These are phyloP conservation scores for Citrullus mucosospermus DNA, from an alignment of 306 rosid genomes.

Conservation along the genomic window DNA sequence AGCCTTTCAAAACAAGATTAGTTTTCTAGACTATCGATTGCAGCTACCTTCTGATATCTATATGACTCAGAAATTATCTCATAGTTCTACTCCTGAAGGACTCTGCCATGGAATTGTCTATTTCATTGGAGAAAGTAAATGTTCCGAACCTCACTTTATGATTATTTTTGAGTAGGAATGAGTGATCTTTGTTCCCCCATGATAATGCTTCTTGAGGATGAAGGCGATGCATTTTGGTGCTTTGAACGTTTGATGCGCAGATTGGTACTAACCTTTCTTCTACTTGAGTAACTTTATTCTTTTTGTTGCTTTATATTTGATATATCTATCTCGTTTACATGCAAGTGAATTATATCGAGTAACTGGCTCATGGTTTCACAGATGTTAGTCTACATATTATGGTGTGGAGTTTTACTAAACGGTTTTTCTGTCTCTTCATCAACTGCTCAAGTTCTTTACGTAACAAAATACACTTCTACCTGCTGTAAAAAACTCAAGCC, in stretches of 20 bases:
- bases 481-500: not conserved
- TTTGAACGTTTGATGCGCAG: constrained; percentile 97
- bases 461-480: not conserved
- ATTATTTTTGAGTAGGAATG: constrained; percentile 65
- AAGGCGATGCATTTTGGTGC: constrained; percentile 99
- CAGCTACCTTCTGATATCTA: not conserved
- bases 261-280: constrained; percentile 44
- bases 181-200: constrained; percentile 98
- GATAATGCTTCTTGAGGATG: constrained; percentile 89
- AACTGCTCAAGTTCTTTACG: not conserved
- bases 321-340: not conserved
- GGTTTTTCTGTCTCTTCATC: not conserved
- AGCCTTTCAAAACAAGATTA: not conserved
- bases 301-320: not conserved
- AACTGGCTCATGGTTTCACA: not conserved
- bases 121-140: constrained; percentile 8
- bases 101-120: not conserved
- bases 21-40: not conserved
- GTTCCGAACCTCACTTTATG: constrained; percentile 17
- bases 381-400: not conserved
- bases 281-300: not conserved
- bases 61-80: not conserved
- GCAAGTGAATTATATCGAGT: not conserved
- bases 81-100: not conserved
- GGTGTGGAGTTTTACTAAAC: not conserved